Conservation (phyloP, 192 early-diverging fungal species). For the Rhizophagus prolifer region DNA sequence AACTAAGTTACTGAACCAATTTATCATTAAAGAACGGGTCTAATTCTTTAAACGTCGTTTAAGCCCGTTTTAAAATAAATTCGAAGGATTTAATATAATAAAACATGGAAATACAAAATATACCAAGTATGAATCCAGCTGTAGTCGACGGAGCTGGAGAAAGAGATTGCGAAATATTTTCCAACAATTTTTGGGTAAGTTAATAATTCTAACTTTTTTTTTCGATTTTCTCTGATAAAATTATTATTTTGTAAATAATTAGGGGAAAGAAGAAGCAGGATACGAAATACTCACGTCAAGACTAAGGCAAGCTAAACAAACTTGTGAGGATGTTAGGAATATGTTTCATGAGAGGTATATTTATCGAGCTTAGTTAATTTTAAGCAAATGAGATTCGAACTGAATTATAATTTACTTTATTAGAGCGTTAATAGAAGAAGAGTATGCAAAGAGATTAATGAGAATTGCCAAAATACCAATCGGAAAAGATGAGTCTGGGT, state of each 20-base stretch:
- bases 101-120: no score
- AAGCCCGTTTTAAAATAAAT: no score
- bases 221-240: neutral
- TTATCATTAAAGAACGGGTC: no score
- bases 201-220: neutral
- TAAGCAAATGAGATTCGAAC: neutral
- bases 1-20: no score
- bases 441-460: constrained; percentile 63
- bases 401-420: neutral
- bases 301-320: constrained; percentile 67
- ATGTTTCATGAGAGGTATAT: constrained; percentile 56
- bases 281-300: constrained; percentile 64
- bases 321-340: constrained; percentile 63
- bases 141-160: neutral
- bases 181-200: constrained; percentile 28
- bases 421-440: constrained; percentile 68
- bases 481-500: constrained; percentile 72
- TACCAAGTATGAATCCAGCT: no score
- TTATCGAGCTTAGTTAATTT: neutral
- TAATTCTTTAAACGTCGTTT: no score
- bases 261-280: constrained; percentile 70
- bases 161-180: constrained; percentile 1
- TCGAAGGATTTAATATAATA: no score
- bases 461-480: constrained; percentile 60
- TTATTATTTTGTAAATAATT: neutral